phyloP scores from a whole-genome alignment of 495 filamentous ascomycete genomes.

The Podospora didyma region DNA sequence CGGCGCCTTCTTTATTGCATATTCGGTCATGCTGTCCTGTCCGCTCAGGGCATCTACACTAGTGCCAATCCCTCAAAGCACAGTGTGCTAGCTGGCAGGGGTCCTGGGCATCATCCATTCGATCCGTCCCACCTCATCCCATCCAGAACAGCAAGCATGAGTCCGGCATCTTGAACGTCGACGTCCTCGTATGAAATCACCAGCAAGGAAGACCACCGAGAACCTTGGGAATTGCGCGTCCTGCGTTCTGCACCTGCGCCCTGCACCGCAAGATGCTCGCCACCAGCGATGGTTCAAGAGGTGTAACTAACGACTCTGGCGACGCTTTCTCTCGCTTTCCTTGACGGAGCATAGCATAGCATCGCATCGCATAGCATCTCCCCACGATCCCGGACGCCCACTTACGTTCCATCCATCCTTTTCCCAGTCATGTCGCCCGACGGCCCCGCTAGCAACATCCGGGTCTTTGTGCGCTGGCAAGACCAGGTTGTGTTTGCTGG shows the following conservation, averaged over 20 bases:
- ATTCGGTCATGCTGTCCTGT: no score
- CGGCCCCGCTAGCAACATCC: slow-evolving; percentile 58
- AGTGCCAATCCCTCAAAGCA: no score
- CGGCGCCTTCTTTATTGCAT: no score
- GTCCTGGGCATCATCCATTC: no score
- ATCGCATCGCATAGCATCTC: background rate
- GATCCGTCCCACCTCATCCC: no score
- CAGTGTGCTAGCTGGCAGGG: no score
- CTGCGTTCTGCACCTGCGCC: no score
- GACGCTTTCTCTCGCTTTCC: background rate
- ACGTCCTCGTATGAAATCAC: background rate
- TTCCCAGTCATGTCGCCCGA: slow-evolving; percentile 38
- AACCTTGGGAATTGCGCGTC: no score
- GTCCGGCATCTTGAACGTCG: slow-evolving; percentile 2
- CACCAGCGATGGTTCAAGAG: slow-evolving; percentile 22
- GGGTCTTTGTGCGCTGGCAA: slow-evolving; percentile 91
- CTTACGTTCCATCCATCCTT: background rate
- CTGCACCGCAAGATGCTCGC: slow-evolving; percentile 23
- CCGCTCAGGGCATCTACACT: no score
- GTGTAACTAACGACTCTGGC: slow-evolving; percentile 6
- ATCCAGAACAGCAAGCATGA: no score
- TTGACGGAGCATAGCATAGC: background rate
- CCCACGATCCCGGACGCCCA: background rate
- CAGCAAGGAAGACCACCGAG: no score
- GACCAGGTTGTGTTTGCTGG: slow-evolving; percentile 90